These are phyloP conservation scores for Candida peoriensis DNA, from an alignment of 805 yeast species.

Conservation along the genomic window DNA sequence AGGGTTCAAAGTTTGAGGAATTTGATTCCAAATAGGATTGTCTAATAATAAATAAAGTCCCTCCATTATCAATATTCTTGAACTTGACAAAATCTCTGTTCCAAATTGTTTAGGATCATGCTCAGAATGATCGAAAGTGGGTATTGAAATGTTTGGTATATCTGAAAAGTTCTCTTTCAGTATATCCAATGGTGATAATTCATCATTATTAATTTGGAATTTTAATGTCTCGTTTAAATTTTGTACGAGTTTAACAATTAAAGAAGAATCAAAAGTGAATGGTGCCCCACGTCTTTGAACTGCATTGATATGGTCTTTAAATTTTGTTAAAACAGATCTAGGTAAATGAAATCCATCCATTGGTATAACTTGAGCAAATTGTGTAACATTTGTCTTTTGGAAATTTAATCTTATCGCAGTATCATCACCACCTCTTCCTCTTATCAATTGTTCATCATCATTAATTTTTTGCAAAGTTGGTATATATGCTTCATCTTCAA, in stretches of 20 bases:
- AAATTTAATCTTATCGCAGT: conserved; percentile 20
- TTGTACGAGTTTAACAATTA: conserved; percentile 10
- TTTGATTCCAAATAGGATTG: conserved; percentile 23
- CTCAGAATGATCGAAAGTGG: conserved; percentile 13
- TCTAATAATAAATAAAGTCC: conserved; percentile 14
- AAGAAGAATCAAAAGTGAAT: conserved; percentile 62
- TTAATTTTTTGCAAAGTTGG: conserved; percentile 10
- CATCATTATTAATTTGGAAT: conserved; percentile 2
- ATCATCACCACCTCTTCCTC: conserved; percentile 23
- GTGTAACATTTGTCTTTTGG: not conserved
- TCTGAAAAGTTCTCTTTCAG: conserved; percentile 1
- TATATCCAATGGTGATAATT: conserved; percentile 10
- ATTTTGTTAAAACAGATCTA: conserved; percentile 36
- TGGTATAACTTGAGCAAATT: conserved; percentile 45
- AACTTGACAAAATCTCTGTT: conserved; percentile 6
- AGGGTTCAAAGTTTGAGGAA: conserved; percentile 32
- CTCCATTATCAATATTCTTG: conserved; percentile 14
- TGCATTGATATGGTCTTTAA: conserved; percentile 55
- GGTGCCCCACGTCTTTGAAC: conserved; percentile 76
- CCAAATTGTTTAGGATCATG: conserved; percentile 14
- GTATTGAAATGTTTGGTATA: conserved; percentile 35
- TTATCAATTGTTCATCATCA: conserved; percentile 9
- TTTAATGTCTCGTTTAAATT: conserved; percentile 13
- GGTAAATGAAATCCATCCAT: conserved; percentile 79
- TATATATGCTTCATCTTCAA: conserved; percentile 17